Base-by-base conservation (phyloP, 108 stramenopile species). In the Nitzschia sp. region DNA sequence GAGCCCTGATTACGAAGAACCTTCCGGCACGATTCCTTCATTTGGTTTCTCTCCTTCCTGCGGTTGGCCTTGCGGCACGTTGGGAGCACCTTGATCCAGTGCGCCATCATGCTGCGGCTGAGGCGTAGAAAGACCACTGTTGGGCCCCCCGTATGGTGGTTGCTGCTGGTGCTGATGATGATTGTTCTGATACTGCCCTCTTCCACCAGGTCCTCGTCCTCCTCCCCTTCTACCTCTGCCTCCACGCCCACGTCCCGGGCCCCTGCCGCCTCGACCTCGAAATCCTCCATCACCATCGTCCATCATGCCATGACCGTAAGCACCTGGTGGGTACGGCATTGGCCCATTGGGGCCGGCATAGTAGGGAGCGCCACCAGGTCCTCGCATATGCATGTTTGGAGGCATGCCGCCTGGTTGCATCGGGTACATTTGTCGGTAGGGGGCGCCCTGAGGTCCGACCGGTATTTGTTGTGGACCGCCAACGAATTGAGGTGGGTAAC, bases 401-500 rank as follows among this genome's bases (percentile, higher is more conserved):
- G 78, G 63, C 72, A 81, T 74, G 16, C 48, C 76, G 21, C 72
- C 76, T 26, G 73, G 80, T 65, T 74, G 79, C 75, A 80, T 76
- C 31, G 71, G 80, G 44, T 66, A 72, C 31, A 69, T 67, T 3
- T 36, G 64, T 19, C 53, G 54, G 29, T 68, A 75, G 0, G 60
- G 48, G 8, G 56, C 60, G 5, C 69, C 74, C 30, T 58, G 64
- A 3, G 75, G 76, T 31, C 44, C 69, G 56, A 68, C 79, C 3
- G 61, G 73, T 30, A 80, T 80, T 53, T 75, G 79, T 50, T 82
- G 81, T 3, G 75, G 72, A 1, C 47, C 70, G 0, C 60, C 61
- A 22, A 80, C 78, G 67, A 77, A 81, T 31, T 82, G 83, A 31
- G 85, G 78, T 55, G 77, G 79, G 53, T 71, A 76, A 25, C 58